These are phyloP conservation scores for Gnomoniopsis sp. DNA, from an alignment of 2,329 filamentous ascomycete species.

Conservation along the genomic window DNA sequence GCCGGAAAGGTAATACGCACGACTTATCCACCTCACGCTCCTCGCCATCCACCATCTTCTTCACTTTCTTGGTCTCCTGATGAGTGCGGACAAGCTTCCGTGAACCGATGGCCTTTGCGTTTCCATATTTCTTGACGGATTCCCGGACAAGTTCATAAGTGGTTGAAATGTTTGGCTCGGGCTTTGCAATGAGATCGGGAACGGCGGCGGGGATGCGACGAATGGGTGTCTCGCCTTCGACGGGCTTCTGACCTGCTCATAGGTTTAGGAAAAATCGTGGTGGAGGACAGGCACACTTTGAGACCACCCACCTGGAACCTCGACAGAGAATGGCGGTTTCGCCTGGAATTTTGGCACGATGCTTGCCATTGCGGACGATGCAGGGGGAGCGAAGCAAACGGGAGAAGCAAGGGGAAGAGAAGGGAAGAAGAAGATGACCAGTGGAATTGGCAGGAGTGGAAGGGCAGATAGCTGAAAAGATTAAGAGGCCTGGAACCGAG, in stretches of 20 bases:
- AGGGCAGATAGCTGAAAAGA: no score
- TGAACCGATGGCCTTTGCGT: conserved; percentile 64
- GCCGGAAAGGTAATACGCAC: not conserved
- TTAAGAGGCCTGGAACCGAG: no score
- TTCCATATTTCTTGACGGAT: conserved; percentile 63
- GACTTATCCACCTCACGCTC: conserved; percentile 76
- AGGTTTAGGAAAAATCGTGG: not conserved
- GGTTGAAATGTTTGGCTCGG: conserved; percentile 64
- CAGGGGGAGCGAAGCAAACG: not conserved
- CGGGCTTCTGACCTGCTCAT: conserved; percentile 44
- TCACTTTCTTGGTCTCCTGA: conserved; percentile 82
- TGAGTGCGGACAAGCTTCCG: conserved; percentile 74
- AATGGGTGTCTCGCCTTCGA: conserved; percentile 71
- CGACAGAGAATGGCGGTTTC: conserved; percentile 64
- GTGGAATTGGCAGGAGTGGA: not conserved
- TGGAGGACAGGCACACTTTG: not conserved
- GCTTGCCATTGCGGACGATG: conserved; percentile 10
- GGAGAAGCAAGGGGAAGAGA: not conserved
- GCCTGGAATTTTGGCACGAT: conserved; percentile 43
- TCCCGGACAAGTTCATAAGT: conserved; percentile 72
- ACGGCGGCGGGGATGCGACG: conserved; percentile 62
- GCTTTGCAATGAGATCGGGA: conserved; percentile 58
- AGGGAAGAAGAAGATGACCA: not conserved
- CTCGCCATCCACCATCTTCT: conserved; percentile 80
- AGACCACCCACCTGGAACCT: conserved; percentile 46